These are phyloP conservation scores for Sporothrix sp. DNA, from an alignment of 2,329 filamentous ascomycete species.

Conservation along the genomic window DNA sequence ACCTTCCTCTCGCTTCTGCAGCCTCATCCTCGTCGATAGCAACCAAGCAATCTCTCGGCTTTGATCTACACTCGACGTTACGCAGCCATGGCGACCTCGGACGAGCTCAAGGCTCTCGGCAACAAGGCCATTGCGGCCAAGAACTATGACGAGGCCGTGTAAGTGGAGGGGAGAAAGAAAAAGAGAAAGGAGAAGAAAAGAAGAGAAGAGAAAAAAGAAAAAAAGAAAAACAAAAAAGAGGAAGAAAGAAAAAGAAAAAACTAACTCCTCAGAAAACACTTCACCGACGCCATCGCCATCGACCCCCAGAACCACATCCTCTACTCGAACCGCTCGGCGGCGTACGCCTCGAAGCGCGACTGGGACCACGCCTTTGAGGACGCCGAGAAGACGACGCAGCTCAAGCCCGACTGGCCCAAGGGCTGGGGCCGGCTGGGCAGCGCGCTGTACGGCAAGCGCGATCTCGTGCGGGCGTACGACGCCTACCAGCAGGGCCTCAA, in stretches of 20 bases:
- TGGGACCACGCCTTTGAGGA: slow-evolving; percentile 79
- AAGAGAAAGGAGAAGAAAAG: neutral
- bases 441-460: slow-evolving; percentile 77
- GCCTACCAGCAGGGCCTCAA: slow-evolving; percentile 94
- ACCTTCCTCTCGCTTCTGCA: too few relatives aligned
- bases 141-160: slow-evolving; percentile 94
- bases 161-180: slow-evolving; percentile 45
- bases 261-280: slow-evolving; percentile 61
- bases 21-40: too few relatives aligned
- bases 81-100: slow-evolving; percentile 47
- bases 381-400: slow-evolving; percentile 82
- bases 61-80: too few relatives aligned
- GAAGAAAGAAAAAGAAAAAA: neutral
- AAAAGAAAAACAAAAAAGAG: too few relatives aligned
- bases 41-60: too few relatives aligned
- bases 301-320: slow-evolving; percentile 90
- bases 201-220: neutral
- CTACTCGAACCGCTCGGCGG: slow-evolving; percentile 91
- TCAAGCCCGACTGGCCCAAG: slow-evolving; percentile 98
- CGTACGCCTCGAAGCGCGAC: slow-evolving; percentile 79
- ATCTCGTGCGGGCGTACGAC: slow-evolving; percentile 75
- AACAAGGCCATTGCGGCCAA: slow-evolving; percentile 98
- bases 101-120: slow-evolving; percentile 89
- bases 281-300: slow-evolving; percentile 82
- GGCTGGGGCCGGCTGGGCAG: slow-evolving; percentile 91